Base-by-base conservation (phyloP, 2,329 filamentous ascomycete genomes). In the Diaporthe destruens region DNA sequence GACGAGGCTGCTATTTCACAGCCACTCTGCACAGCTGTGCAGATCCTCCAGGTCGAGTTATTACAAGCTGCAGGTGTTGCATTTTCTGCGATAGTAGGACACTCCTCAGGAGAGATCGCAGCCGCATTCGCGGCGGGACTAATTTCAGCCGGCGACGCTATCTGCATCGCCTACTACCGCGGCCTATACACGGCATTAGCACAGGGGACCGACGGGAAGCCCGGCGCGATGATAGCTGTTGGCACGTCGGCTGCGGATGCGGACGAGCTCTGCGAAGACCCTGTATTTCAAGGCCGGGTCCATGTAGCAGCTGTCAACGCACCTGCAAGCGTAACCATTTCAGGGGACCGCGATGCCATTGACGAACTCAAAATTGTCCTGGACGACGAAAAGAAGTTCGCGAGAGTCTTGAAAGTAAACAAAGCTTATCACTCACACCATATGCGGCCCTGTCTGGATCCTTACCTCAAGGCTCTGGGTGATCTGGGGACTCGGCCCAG, bases 1-100 rank as follows among this genome's bases (percentile, higher is more conserved):
- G 36, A 72, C 25, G 59, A 69, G 8, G 57, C 59, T 12, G 66
- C 36, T 83, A 80, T 59, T 6, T 59, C 56, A 0, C 56, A 59
- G 23, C 56, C 56, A 11, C 56, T 59, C 36, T 59, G 56, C 69
- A 84, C 83, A 1, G 82, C 81, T 0, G n/a, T 85, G 0, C 84
- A 85, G 71, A 76, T 85, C 3, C 75, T 77, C 1, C 74, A 83
- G 0, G 78, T 84, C 0, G 79, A 83, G 12, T 53, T 83, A 0
- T 74, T 85, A 1, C 42, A 20, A 2, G 44, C 36, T 0, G 76
- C 75, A 0, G 76, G 76, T 0, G 47, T 81, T 5, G 9, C 54
- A 8, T 76, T 80, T 1, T n/a, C 49, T 1, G 75, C 73, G 1
- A 79, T 81, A 1, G 71, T 79, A 3, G 74, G 81, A 4, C 77